These are phyloP conservation scores for Amoebophrya sp. DNA, from an alignment of 169 alveolate genomes.

Conservation along the genomic window DNA sequence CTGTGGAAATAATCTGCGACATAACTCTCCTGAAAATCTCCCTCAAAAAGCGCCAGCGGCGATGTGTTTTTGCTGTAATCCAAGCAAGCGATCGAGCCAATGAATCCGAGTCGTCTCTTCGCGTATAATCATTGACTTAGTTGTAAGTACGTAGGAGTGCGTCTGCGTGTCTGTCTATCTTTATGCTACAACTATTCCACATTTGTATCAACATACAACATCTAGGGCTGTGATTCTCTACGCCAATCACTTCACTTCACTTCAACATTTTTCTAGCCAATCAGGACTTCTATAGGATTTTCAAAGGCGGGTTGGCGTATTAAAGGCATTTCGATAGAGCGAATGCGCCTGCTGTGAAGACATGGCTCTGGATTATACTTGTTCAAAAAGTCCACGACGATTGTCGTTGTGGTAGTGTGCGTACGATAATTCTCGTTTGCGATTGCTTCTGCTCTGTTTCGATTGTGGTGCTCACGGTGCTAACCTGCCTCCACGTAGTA, in stretches of 20 bases:
- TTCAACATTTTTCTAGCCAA: not conserved
- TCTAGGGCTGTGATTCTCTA: not conserved
- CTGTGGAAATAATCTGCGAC: not conserved
- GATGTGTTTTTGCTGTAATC: not conserved
- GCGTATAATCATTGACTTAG: not conserved
- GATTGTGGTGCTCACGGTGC: not conserved
- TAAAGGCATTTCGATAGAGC: not conserved
- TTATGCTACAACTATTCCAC: not conserved
- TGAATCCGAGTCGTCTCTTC: not conserved
- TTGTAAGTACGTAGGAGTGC: not conserved
- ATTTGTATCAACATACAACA: not conserved
- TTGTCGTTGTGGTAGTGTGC: not conserved
- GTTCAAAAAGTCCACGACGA: not conserved
- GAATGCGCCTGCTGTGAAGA: not conserved
- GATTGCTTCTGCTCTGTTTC: not conserved
- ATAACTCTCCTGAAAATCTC: not conserved
- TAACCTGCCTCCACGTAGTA: not conserved
- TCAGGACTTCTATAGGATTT: not conserved
- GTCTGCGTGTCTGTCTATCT: not conserved
- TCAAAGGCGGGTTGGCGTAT: not conserved
- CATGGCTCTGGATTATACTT: not conserved
- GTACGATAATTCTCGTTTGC: not conserved
- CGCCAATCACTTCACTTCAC: not conserved
- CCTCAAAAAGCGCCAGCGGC: not conserved
- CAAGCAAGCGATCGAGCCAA: no score